Evolutionary conservation across 768 basidiomycete species (phyloP).

Genomic region (Tulasnella sp.): DNA sequence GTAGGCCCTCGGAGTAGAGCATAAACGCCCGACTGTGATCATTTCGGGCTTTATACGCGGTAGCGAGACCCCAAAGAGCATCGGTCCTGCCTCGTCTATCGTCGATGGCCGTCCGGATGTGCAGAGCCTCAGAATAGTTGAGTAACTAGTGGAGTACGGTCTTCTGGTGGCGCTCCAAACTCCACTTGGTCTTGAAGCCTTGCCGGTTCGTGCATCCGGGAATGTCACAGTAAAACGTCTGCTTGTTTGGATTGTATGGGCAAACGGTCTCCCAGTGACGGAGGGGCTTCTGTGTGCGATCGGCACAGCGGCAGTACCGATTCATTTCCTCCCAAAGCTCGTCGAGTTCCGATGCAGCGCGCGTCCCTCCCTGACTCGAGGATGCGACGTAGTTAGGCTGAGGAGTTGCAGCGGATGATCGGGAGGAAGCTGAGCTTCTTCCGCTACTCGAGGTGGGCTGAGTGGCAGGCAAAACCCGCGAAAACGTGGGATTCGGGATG

Average conservation of each 20-base stretch:
- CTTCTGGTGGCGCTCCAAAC: slow-evolving; percentile 5
- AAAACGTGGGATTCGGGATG: background rate
- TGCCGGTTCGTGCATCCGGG: background rate
- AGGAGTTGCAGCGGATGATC: background rate
- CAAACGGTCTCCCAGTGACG: slow-evolving; percentile 3
- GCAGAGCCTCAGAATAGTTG: background rate
- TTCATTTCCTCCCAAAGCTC: slow-evolving; percentile 7
- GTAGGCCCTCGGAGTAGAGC: too few relatives aligned
- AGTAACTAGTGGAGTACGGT: background rate
- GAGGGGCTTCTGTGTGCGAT: slow-evolving; percentile 1
- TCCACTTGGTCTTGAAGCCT: background rate
- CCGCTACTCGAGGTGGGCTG: background rate
- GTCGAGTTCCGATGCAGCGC: background rate
- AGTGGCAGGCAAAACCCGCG: background rate
- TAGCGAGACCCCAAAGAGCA: too few relatives aligned
- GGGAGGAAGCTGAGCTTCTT: background rate
- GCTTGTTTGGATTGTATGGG: background rate
- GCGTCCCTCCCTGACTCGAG: background rate
- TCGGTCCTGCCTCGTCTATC: too few relatives aligned
- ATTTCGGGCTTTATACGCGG: too few relatives aligned
- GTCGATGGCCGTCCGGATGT: too few relatives aligned
- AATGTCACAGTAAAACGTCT: background rate
- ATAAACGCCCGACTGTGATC: too few relatives aligned
- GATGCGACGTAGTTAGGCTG: background rate
- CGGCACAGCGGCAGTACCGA: background rate